Base-by-base conservation (phyloP, 305 asterid genomes). In the Fraxinus xanthoxyloides region DNA sequence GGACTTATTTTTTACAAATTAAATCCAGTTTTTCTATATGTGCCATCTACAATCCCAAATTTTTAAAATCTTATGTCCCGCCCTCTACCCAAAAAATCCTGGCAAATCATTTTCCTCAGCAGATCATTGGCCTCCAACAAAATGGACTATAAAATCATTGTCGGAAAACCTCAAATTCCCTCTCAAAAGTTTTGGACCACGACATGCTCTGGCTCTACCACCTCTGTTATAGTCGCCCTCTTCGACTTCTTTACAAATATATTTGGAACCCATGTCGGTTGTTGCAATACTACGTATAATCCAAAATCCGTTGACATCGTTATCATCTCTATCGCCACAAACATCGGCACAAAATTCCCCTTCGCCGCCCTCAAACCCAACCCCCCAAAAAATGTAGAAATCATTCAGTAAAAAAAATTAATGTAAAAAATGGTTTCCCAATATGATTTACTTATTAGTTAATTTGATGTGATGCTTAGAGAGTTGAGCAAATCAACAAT, bases 171-270 rank as follows among this genome's bases (percentile, higher is more conserved):
- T 28, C 31, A 28, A 28, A 28, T 28, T 28, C 31, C 85, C 82
- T 88, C 31, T 28, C 31, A 28, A 28, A 28, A 28, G n/a, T n/a
- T n/a, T n/a, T n/a, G n/a, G n/a, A n/a, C 92, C 32, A 87, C 93
- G 67, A 89, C 96, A 2, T 73, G 82, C 84, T 95, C 98, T 67
- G 98, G 98, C 86, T 90, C 97, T 86, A 82, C 89, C 85, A 95
- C 89, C 87, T 95, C 98, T 76, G 92, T 94, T 0, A 95, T 10
- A 0, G 89, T 91, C 82, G 89, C 95, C 82, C 98, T 84, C 43
- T 90, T 82, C 21, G 95, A 89, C 67, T 95, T 93, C 87, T 80
- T 90, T 59, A 93, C 78, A 2, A n/a, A 51, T 4, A 95, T 90
- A 24, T 90, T 90, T 0, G 98, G 98, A 4, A 87, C 85, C 6